These are phyloP conservation scores for Apiotrichum laibachii DNA, from an alignment of 1,284 basidiomycete genomes.

Conservation along the genomic window DNA sequence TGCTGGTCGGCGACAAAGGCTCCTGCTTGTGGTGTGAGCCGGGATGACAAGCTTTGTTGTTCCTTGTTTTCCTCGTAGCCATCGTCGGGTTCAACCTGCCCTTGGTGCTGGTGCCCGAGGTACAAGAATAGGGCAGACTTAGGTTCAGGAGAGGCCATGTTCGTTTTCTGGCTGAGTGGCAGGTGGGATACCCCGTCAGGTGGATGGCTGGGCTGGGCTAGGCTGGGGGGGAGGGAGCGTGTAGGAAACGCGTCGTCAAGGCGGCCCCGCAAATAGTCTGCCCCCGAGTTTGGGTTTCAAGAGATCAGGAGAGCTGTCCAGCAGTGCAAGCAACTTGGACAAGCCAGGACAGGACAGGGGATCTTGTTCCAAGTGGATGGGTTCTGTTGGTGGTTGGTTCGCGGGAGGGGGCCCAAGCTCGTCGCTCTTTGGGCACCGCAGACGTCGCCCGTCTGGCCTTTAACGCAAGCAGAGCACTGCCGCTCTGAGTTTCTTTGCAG, in stretches of 20 bases:
- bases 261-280: background rate
- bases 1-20: no score
- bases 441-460: background rate
- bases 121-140: background rate
- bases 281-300: background rate
- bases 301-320: background rate
- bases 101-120: background rate
- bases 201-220: background rate
- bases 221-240: no score
- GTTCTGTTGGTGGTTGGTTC: no score
- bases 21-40: background rate
- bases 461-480: background rate
- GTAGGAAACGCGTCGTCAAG: background rate
- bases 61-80: background rate
- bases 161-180: background rate
- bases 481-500: background rate
- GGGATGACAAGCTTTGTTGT: background rate
- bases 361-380: no score
- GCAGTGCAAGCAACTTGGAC: background rate
- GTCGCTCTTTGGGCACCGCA: background rate
- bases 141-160: background rate
- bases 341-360: background rate
- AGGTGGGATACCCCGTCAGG: background rate
- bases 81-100: background rate
- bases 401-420: background rate